Percentiles rank a stretch among this genome's conserved stretches.
These are phyloP conservation scores for Boletus rufocinnamomeus DNA, from an alignment of 768 basidiomycete species.

Conservation along the genomic window DNA sequence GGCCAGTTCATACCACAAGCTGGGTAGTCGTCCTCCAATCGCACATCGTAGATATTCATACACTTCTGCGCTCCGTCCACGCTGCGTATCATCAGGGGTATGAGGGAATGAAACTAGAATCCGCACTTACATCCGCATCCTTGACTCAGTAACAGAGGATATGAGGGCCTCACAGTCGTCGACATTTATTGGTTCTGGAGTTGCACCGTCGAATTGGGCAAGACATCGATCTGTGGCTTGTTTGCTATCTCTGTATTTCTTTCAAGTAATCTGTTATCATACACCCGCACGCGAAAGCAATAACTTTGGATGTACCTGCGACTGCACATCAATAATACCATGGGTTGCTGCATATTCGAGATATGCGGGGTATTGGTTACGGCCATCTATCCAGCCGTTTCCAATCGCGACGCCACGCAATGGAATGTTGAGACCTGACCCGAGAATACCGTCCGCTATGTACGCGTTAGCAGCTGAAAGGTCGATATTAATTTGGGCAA, in stretches of 20 bases:
- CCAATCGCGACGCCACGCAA: conserved; percentile 88
- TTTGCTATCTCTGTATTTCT: conserved; percentile 67
- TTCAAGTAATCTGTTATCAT: conserved; percentile 7
- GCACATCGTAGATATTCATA: conserved; percentile 93
- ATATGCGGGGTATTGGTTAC: conserved; percentile 86
- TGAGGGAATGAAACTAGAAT: neutral
- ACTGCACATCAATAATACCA: conserved; percentile 71
- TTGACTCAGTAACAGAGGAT: conserved; percentile 39
- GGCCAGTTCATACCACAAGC: conserved; percentile 99
- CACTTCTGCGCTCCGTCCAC: conserved; percentile 73
- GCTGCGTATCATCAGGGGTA: conserved; percentile 39
- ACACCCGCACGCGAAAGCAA: neutral
- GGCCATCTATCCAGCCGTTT: conserved; percentile 96
- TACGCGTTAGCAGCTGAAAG: conserved; percentile 7
- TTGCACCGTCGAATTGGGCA: conserved; percentile 37
- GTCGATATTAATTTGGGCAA: neutral
- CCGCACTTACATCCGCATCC: conserved; percentile 24
- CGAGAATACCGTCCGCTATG: conserved; percentile 75
- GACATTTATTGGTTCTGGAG: conserved; percentile 57
- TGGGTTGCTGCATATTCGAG: conserved; percentile 82
- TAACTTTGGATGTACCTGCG: conserved; percentile 50
- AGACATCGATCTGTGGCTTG: conserved; percentile 61
- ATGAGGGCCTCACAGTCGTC: conserved; percentile 63
- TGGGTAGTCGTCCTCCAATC: conserved; percentile 80
- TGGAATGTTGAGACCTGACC: conserved; percentile 57